Evolutionary conservation across 257 asterid species (phyloP), one percentile per base, ranked within the genome.

Genomic region (Linaria vulgaris): DNA sequence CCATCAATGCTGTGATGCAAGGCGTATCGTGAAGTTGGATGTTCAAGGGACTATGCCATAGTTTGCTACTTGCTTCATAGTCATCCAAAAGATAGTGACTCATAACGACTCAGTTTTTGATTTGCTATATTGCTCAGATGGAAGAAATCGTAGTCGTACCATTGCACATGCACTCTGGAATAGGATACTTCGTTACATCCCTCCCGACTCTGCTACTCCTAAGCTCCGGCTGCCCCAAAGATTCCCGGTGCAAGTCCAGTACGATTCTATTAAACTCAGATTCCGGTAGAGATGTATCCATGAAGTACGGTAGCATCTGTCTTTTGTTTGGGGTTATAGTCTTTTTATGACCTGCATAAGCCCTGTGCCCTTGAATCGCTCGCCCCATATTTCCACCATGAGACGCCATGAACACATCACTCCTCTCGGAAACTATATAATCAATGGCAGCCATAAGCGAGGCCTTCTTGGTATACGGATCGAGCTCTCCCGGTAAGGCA

Each of bases 381-480:
- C 84, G 99, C 30, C 97, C 97, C 99, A 92, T 89, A 60, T 92
- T 89, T 69, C 99, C 97, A 19, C 99, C 99, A 69, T 92, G 99
- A 43, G 99, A 92, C 14, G 94, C 95, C 99, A 92, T 92, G 91
- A 89, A 89, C 1, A 85, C 96, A 56, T 92, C 87, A 66, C 99
- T 89, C 16, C 76, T 82, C 79, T 85, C 97, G 0, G 91, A 85
- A 6, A 92, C 90, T 12, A 89, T 83, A 56, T 83, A 83, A 51
- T 92, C 99, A n/a, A 92, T 77, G n/a, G 96, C 97, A 48, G 96
- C 95, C 90, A 87, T 76, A 39, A 85, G 6, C 1, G 97, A 92
- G 27, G 95, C 91, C 72, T 84, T 87, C 57, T 77, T 80, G 14
- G 74, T 67, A 68, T 85, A 87, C 11, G 95, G 87, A 77, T 89